A percentile compares a stretch with the other conserved stretches of the same genome.
These are phyloP conservation scores for Pseudoneurospora amorphoporcata DNA, from an alignment of 495 filamentous ascomycete species.

Conservation along the genomic window DNA sequence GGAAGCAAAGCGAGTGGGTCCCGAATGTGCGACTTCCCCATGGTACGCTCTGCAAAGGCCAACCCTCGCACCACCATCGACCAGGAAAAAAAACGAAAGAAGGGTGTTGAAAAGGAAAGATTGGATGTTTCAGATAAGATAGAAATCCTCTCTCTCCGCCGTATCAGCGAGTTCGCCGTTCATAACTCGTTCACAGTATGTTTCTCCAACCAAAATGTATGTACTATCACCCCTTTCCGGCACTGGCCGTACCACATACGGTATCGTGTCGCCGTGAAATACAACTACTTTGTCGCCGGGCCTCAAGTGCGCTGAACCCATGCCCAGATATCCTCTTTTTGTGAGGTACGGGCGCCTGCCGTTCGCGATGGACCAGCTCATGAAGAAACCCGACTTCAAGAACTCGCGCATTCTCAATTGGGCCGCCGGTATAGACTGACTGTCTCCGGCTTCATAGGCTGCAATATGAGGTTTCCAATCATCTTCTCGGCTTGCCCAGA, in stretches of 20 bases:
- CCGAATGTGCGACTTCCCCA: neutral
- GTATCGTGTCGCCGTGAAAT: constrained; percentile 6
- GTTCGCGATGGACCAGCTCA: neutral
- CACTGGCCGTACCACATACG: constrained; percentile 7
- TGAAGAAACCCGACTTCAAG: neutral
- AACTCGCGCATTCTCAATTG: too few relatives aligned
- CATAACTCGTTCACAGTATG: constrained; percentile 11
- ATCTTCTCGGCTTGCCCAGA: neutral
- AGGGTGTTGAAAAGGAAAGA: neutral
- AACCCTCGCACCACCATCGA: neutral
- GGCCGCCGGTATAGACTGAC: neutral
- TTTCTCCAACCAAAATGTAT: constrained; percentile 5
- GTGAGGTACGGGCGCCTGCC: constrained; percentile 6
- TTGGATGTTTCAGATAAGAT: neutral
- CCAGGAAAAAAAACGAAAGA: neutral
- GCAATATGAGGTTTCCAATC: fast-evolving
- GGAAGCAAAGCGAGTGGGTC: neutral
- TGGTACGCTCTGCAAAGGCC: neutral
- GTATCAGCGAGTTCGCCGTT: constrained; percentile 1
- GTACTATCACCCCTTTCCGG: neutral
- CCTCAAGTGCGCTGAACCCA: neutral
- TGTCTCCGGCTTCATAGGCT: neutral
- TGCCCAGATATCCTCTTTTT: constrained; percentile 4
- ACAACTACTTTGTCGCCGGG: constrained; percentile 8
- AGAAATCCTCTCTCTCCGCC: neutral